A percentile compares a stretch with the other conserved stretches of the same genome.
Evolutionary conservation across 2,329 filamentous ascomycete species (phyloP).

Genomic region (Xylariaceae sp.): DNA sequence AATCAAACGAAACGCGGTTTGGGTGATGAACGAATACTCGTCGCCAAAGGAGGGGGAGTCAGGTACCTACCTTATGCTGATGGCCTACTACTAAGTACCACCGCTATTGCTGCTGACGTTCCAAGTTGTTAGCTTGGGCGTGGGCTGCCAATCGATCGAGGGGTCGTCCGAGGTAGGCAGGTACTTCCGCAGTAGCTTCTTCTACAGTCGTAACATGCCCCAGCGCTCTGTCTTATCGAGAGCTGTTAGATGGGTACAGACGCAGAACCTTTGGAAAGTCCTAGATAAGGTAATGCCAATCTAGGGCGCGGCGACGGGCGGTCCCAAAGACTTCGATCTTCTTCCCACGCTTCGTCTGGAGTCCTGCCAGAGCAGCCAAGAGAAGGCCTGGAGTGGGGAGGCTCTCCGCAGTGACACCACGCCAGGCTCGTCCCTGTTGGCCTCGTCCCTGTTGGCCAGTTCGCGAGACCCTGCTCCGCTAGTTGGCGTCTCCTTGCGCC

Average conservation of each 20-base stretch:
- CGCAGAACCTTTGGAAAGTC: too few relatives aligned
- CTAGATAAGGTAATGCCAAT: too few relatives aligned
- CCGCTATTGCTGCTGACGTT: not conserved
- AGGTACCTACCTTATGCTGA: not conserved
- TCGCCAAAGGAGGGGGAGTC: not conserved
- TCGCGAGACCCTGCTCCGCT: slow-evolving; percentile 13
- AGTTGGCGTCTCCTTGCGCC: slow-evolving; percentile 7
- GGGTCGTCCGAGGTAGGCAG: too few relatives aligned
- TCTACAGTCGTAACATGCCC: too few relatives aligned
- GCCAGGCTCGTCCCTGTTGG: slow-evolving; percentile 7
- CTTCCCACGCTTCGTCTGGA: not conserved
- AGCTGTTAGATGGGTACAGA: too few relatives aligned
- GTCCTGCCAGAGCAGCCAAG: not conserved
- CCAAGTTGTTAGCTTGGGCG: not conserved
- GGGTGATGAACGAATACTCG: too few relatives aligned
- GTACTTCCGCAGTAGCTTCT: too few relatives aligned
- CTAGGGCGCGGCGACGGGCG: too few relatives aligned
- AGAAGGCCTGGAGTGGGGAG: not conserved
- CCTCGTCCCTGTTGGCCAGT: slow-evolving; percentile 18
- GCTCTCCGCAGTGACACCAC: slow-evolving; percentile 20
- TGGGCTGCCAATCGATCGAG: not conserved
- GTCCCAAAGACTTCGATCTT: too few relatives aligned
- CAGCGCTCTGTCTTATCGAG: too few relatives aligned
- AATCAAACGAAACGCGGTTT: too few relatives aligned
- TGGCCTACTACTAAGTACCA: not conserved